Evolutionary conservation across 441 rosid genomes (phyloP).

Genomic region (Gossypium lobatum): DNA sequence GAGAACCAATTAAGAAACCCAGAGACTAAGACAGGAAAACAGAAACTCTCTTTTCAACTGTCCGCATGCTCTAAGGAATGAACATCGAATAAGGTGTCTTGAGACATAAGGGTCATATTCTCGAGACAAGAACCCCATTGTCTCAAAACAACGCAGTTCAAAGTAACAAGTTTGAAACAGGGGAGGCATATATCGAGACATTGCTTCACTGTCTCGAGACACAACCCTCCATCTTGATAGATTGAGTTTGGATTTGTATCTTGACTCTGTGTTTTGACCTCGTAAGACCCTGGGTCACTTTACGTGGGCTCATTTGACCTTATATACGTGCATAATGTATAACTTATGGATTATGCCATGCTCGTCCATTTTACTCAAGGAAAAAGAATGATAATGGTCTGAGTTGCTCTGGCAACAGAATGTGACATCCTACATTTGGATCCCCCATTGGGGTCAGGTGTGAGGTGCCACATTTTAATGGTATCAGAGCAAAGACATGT

Average conservation of each 20-base stretch:
- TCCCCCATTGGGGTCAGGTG: background rate
- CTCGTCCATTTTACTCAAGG: background rate
- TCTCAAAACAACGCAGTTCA: too few relatives aligned
- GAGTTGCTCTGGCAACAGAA: background rate
- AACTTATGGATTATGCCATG: background rate
- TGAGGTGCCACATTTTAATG: background rate
- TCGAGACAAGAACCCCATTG: background rate
- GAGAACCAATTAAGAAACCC: background rate
- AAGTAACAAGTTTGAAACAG: background rate
- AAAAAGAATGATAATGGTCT: background rate
- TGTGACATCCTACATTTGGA: background rate
- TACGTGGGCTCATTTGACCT: background rate
- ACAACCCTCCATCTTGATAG: background rate
- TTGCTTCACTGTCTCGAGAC: background rate
- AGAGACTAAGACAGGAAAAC: background rate
- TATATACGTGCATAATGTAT: background rate
- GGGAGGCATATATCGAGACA: background rate
- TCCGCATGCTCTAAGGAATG: background rate
- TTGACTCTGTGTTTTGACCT: background rate
- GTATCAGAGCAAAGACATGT: background rate
- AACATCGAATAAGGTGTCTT: background rate
- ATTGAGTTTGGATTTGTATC: background rate
- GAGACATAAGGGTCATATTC: background rate
- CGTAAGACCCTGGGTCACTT: background rate
- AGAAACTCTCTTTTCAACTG: background rate